Evolutionary conservation across 2,329 filamentous ascomycete species (phyloP).

Genomic region (Parastagonospora avenae): DNA sequence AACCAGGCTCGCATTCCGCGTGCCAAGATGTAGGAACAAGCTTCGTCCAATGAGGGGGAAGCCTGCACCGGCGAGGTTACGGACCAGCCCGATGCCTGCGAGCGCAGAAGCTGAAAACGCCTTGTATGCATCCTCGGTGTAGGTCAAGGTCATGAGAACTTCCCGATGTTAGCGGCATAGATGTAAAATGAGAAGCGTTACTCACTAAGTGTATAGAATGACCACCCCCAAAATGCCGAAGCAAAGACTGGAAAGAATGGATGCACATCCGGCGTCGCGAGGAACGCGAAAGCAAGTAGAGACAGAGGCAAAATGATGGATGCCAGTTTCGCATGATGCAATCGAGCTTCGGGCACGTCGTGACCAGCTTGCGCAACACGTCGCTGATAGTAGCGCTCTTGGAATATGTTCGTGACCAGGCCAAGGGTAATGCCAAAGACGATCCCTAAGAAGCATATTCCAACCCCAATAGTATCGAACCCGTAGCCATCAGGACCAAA

Average conservation of each 20-base stretch:
- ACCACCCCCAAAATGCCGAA: slow-evolving; percentile 57
- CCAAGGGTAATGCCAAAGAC: slow-evolving; percentile 51
- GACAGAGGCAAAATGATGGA: slow-evolving; percentile 45
- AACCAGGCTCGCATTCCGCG: slow-evolving; percentile 37
- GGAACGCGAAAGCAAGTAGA: slow-evolving; percentile 46
- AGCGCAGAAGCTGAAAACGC: slow-evolving; percentile 50
- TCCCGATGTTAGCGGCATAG: background rate
- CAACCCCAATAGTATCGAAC: slow-evolving; percentile 48
- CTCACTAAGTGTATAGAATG: slow-evolving; percentile 55
- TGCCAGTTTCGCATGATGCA: slow-evolving; percentile 49
- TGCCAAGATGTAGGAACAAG: slow-evolving; percentile 38
- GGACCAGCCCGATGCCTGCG: slow-evolving; percentile 48
- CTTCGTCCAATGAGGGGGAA: slow-evolving; percentile 41
- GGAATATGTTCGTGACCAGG: slow-evolving; percentile 52
- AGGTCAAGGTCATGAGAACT: slow-evolving; percentile 56
- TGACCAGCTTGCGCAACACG: slow-evolving; percentile 38
- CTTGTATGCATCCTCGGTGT: slow-evolving; percentile 57
- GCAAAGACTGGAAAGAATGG: slow-evolving; percentile 56
- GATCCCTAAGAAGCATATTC: slow-evolving; percentile 50
- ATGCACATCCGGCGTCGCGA: slow-evolving; percentile 29
- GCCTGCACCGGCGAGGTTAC: slow-evolving; percentile 45
- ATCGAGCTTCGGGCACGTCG: slow-evolving; percentile 51
- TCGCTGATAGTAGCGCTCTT: slow-evolving; percentile 51
- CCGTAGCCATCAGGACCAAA: slow-evolving; percentile 53
- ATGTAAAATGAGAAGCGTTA: background rate